Evolutionary conservation across 345 rosid genomes (phyloP).

Genomic region (Melastoma malabathricum): DNA sequence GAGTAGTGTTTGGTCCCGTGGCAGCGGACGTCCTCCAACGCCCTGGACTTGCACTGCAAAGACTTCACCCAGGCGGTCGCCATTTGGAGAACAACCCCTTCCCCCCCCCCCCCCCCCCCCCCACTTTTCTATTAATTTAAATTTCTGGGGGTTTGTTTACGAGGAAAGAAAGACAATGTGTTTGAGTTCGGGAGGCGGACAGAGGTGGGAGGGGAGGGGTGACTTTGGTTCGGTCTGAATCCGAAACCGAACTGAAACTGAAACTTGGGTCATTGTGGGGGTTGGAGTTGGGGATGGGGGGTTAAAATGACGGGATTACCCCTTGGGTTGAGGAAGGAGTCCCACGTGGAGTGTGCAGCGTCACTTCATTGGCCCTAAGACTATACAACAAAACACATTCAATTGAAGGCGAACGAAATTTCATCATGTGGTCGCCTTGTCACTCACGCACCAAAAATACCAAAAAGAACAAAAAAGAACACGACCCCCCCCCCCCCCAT

Average conservation of each 20-base stretch:
- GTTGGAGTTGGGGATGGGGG: not conserved
- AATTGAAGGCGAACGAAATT: constrained; percentile 1
- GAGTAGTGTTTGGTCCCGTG: constrained; percentile 34
- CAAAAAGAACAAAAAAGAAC: no score
- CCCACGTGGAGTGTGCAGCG: constrained; percentile 13
- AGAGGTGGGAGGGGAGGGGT: no score
- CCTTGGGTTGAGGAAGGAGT: not conserved
- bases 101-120: constrained; percentile 8
- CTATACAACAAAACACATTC: not conserved
- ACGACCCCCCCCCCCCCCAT: no score
- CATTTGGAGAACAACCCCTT: constrained; percentile 20
- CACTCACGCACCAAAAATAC: not conserved
- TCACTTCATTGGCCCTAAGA: not conserved
- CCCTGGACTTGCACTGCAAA: constrained; percentile 82
- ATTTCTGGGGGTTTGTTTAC: not conserved
- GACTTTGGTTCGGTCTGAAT: no score
- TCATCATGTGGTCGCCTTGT: not conserved
- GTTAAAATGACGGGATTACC: constrained; percentile 17
- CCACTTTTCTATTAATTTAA: constrained; percentile 1
- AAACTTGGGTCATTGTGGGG: not conserved
- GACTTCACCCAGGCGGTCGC: constrained; percentile 86
- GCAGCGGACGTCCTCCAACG: constrained; percentile 70
- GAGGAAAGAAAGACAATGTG: no score
- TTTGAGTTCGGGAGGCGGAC: no score
- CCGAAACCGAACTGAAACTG: no score